Percentiles rank a stretch among this genome's conserved stretches.
phyloP scores from a whole-genome alignment of 2,329 filamentous ascomycete genomes.

The Aspergillus sp. region DNA sequence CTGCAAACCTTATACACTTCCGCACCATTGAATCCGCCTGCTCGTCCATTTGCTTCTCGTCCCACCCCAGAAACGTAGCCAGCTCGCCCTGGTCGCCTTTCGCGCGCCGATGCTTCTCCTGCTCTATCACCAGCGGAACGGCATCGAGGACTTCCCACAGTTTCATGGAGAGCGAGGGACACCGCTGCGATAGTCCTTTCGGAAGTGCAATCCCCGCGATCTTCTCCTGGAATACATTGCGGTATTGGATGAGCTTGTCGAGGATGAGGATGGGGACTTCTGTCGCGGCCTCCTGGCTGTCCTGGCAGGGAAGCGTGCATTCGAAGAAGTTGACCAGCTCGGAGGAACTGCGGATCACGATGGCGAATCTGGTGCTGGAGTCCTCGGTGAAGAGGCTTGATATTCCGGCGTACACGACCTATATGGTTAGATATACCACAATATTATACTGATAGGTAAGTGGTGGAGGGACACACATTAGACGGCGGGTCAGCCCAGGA shows the following conservation, averaged over 20 bases:
- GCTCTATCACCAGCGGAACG: not conserved
- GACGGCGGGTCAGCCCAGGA: not conserved
- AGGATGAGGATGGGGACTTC: conserved; percentile 16
- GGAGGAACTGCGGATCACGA: conserved; percentile 62
- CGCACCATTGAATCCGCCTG: conserved; percentile 75
- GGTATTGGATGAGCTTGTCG: not conserved
- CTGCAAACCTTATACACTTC: conserved; percentile 62
- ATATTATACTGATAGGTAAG: not conserved
- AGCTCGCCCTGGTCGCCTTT: conserved; percentile 3
- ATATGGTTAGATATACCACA: not conserved
- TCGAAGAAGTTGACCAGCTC: conserved; percentile 70
- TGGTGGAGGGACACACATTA: not conserved
- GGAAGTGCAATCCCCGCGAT: not conserved
- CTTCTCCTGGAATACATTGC: not conserved
- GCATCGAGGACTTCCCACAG: not conserved
- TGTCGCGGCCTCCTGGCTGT: conserved; percentile 21
- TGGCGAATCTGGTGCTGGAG: not conserved
- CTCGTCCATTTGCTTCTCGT: conserved; percentile 65
- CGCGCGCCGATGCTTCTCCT: not conserved
- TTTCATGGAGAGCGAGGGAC: not conserved
- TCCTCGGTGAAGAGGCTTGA: not conserved
- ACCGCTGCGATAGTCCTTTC: not conserved
- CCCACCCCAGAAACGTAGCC: conserved; percentile 41
- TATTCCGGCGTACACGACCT: not conserved
- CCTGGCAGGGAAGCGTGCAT: conserved; percentile 46